These are phyloP conservation scores for Aureobasidium vineae DNA, from an alignment of 2,329 filamentous ascomycete species.

Conservation along the genomic window DNA sequence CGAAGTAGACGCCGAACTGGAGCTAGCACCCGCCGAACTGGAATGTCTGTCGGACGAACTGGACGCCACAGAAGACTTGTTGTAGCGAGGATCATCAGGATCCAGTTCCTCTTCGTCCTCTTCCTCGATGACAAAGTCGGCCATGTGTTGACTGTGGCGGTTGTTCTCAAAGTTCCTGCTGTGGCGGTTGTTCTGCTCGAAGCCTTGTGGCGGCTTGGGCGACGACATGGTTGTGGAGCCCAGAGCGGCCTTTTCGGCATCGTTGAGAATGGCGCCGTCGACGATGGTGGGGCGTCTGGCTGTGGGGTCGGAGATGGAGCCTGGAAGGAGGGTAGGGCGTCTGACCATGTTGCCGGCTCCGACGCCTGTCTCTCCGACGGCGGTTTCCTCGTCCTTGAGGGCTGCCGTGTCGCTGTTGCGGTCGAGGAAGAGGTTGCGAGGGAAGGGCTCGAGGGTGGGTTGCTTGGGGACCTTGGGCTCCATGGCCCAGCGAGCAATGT, in stretches of 20 bases:
- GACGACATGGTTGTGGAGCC: neutral
- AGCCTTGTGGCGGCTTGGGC: neutral
- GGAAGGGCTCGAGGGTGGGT: slow-evolving; percentile 32
- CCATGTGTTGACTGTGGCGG: neutral
- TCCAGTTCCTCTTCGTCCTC: slow-evolving; percentile 15
- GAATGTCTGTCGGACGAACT: neutral
- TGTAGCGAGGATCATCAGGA: neutral
- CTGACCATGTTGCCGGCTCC: slow-evolving; percentile 1
- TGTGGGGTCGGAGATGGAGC: neutral
- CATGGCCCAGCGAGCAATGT: slow-evolving; percentile 34
- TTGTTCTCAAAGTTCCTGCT: neutral
- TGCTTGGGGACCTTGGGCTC: slow-evolving; percentile 32
- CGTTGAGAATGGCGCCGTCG: slow-evolving; percentile 15
- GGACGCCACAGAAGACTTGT: neutral
- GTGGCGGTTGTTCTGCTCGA: neutral
- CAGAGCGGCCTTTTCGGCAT: slow-evolving; percentile 11
- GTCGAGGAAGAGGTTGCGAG: slow-evolving; percentile 31
- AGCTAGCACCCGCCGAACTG: neutral
- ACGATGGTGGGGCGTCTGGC: slow-evolving; percentile 11
- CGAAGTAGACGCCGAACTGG: slow-evolving; percentile 3
- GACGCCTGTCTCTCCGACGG: neutral
- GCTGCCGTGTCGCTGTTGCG: neutral
- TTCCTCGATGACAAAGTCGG: slow-evolving; percentile 14
- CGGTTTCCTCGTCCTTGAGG: slow-evolving; percentile 3
- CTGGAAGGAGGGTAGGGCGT: neutral